A percentile compares a stretch with the other conserved stretches of the same genome.
Evolutionary conservation across 768 basidiomycete genomes (phyloP).

Genomic region (Panus rudis): DNA sequence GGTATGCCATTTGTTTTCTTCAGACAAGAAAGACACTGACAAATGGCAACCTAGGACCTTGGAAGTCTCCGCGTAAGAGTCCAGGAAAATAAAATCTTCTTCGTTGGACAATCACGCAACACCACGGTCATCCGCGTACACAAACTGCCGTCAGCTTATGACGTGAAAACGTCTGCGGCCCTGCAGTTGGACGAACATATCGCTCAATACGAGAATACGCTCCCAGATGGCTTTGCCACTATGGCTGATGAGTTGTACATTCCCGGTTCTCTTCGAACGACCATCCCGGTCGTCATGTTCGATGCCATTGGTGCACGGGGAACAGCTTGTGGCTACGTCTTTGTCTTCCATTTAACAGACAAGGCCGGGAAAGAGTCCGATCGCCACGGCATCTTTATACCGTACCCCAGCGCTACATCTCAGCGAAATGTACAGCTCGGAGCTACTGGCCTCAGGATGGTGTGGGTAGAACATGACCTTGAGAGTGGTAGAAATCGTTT

Average conservation of each 20-base stretch:
- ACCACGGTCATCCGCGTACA: background rate
- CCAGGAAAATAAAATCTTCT: background rate
- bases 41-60: background rate
- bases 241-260: background rate
- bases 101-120: background rate
- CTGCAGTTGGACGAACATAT: too few relatives aligned
- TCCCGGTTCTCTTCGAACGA: background rate
- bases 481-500: slow-evolving; percentile 41
- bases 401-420: slow-evolving; percentile 5
- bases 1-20: slow-evolving; percentile 5
- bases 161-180: too few relatives aligned
- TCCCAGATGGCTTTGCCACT: background rate
- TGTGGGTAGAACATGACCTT: slow-evolving; percentile 49
- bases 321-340: background rate
- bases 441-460: slow-evolving; percentile 36
- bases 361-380: too few relatives aligned
- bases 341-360: background rate
- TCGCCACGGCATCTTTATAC: background rate
- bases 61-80: background rate
- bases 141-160: background rate
- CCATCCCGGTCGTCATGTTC: background rate
- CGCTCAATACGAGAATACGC: too few relatives aligned
- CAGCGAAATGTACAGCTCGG: slow-evolving; percentile 23
- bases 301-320: background rate
- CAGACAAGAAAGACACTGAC: background rate